Evolutionary conservation across 164 flowering plant genomes (phyloP).

Genomic region (Magnolia sinica): DNA sequence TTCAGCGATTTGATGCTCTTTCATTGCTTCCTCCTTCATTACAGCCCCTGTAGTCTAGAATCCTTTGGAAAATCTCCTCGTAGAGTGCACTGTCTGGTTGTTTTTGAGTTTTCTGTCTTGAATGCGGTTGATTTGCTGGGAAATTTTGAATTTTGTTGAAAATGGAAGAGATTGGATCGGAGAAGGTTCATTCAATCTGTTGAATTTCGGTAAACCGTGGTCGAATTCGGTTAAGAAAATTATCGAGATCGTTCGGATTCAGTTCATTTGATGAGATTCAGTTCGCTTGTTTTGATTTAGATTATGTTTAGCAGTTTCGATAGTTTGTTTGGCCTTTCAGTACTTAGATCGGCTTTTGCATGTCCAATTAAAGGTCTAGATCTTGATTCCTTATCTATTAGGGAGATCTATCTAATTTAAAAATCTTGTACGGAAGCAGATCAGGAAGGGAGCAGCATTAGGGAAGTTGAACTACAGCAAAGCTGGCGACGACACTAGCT

Average conservation of each 20-base stretch:
- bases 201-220: neutral
- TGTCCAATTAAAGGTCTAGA: neutral
- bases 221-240: neutral
- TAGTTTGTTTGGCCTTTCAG: neutral
- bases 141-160: neutral
- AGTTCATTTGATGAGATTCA: neutral
- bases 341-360: neutral
- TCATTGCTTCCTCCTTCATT: neutral
- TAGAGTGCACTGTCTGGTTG: neutral
- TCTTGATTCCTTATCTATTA: neutral
- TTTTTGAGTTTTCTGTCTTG: neutral
- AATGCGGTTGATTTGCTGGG: neutral
- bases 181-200: neutral
- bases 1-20: neutral
- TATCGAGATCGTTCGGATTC: neutral
- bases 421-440: constrained; percentile 27
- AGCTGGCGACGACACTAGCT: constrained; percentile 70
- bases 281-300: neutral
- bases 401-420: constrained; percentile 33
- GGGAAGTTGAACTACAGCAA: constrained; percentile 17
- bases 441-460: constrained; percentile 28
- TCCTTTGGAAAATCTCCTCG: neutral
- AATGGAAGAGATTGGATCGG: neutral
- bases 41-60: no score
- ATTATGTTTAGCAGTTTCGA: constrained; percentile 4